Conservation (phyloP, 2,329 filamentous ascomycete species). For the Periconia macrospinosa region DNA sequence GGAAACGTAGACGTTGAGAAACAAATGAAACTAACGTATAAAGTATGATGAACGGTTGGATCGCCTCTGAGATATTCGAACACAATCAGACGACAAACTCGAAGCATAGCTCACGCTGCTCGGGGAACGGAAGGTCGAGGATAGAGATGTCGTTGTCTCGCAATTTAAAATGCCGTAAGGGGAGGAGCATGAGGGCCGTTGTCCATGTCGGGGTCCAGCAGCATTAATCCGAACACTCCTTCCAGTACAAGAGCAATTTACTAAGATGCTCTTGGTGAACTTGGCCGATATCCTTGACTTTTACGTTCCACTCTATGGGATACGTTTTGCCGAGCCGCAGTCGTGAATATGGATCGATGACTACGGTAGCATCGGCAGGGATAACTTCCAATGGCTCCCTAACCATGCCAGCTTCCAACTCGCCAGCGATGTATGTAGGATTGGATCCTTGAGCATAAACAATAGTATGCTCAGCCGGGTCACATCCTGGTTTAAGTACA, state of each 20-base stretch:
- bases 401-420: slow-evolving; percentile 34
- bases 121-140: too few relatives aligned
- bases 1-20: not conserved
- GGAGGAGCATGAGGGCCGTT: not conserved
- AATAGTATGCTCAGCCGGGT: slow-evolving; percentile 41
- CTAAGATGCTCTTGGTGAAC: slow-evolving; percentile 30
- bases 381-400: slow-evolving; percentile 44
- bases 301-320: slow-evolving; percentile 49
- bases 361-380: slow-evolving; percentile 18
- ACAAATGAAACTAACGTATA: not conserved
- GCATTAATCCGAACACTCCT: too few relatives aligned
- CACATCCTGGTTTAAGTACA: slow-evolving; percentile 40
- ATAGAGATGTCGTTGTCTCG: too few relatives aligned
- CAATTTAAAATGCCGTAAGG: too few relatives aligned
- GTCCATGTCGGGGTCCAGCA: not conserved
- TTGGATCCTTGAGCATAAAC: slow-evolving; percentile 27
- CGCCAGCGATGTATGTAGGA: slow-evolving; percentile 18
- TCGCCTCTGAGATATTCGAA: not conserved
- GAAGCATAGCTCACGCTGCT: too few relatives aligned
- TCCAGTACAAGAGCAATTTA: slow-evolving; percentile 10
- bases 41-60: not conserved
- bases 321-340: slow-evolving; percentile 46
- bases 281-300: slow-evolving; percentile 45
- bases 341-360: slow-evolving; percentile 38
- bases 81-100: too few relatives aligned